phyloP scores from a whole-genome alignment of 257 asterid genomes.

The Capsicum chinense region DNA sequence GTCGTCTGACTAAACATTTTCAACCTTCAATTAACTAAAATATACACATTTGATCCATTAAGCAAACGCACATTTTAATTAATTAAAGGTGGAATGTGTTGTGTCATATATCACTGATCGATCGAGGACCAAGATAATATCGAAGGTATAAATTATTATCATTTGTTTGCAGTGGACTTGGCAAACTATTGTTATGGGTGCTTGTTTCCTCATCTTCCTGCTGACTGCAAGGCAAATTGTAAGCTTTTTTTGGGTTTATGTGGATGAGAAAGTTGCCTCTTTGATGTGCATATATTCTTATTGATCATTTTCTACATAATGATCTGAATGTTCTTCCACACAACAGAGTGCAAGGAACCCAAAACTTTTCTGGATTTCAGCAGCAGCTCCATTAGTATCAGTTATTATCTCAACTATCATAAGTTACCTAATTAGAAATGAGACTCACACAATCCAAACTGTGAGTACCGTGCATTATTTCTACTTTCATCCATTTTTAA shows the following conservation, averaged over 20 bases:
- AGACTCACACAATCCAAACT: conserved; percentile 52
- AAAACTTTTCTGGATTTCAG: conserved; percentile 81
- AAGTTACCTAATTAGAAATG: conserved; percentile 59
- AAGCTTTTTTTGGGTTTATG: conserved; percentile 39
- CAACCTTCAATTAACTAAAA: too few relatives aligned
- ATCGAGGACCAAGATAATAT: neutral
- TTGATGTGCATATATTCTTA: neutral
- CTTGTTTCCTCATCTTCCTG: conserved; percentile 63
- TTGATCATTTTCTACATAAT: neutral
- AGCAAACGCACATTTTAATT: too few relatives aligned
- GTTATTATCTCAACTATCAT: conserved; percentile 75
- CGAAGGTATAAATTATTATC: neutral
- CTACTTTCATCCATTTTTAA: neutral
- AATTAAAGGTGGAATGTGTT: neutral
- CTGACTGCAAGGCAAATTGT: conserved; percentile 67
- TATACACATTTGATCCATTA: too few relatives aligned
- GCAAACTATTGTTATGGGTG: conserved; percentile 74
- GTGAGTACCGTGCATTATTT: conserved; percentile 50
- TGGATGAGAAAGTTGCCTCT: neutral
- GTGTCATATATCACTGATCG: neutral
- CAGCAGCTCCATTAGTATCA: conserved; percentile 82
- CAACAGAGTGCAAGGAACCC: conserved; percentile 76
- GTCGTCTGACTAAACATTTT: too few relatives aligned
- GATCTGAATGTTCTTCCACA: conserved; percentile 30
- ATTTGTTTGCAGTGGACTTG: conserved; percentile 72